Evolutionary conservation across 1,284 basidiomycete species (phyloP).

Genomic region (Boletus semigastroideus): DNA sequence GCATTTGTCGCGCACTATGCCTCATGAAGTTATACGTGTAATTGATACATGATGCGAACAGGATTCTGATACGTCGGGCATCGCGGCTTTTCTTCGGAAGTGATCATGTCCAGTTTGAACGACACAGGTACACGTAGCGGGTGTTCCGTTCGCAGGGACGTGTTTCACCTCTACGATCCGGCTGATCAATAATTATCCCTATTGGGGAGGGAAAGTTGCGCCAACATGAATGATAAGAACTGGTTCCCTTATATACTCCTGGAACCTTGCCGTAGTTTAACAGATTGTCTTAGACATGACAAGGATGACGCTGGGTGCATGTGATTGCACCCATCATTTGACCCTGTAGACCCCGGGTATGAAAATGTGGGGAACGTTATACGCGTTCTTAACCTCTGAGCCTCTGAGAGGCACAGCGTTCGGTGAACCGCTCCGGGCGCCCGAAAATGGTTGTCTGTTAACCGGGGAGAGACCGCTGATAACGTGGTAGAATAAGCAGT

Average conservation of each 20-base stretch:
- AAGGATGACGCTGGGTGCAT: too few species aligned
- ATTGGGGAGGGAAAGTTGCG: too few species aligned
- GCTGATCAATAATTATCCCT: background rate
- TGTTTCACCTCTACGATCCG: background rate
- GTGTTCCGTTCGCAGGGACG: too few species aligned
- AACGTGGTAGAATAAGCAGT: slow-evolving; percentile 15
- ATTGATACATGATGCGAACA: background rate
- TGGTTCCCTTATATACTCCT: background rate
- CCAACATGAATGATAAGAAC: background rate
- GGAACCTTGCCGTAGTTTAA: too few species aligned
- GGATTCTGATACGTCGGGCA: background rate
- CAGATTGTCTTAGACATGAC: too few species aligned
- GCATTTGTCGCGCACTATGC: slow-evolving; percentile 12
- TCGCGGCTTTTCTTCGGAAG: background rate
- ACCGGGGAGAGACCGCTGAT: background rate
- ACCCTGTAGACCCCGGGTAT: too few species aligned
- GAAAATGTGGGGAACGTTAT: too few species aligned
- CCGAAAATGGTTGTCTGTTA: background rate
- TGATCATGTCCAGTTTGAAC: background rate
- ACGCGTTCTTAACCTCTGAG: too few species aligned
- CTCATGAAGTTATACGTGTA: slow-evolving; percentile 1
- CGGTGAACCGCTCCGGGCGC: background rate
- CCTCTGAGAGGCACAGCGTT: background rate
- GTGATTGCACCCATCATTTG: too few species aligned
- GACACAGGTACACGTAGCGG: background rate